Evolutionary conservation across 176 grass and related monocot genomes (phyloP), one percentile per base, ranked within the genome.

Genomic region (Chloris gayana): DNA sequence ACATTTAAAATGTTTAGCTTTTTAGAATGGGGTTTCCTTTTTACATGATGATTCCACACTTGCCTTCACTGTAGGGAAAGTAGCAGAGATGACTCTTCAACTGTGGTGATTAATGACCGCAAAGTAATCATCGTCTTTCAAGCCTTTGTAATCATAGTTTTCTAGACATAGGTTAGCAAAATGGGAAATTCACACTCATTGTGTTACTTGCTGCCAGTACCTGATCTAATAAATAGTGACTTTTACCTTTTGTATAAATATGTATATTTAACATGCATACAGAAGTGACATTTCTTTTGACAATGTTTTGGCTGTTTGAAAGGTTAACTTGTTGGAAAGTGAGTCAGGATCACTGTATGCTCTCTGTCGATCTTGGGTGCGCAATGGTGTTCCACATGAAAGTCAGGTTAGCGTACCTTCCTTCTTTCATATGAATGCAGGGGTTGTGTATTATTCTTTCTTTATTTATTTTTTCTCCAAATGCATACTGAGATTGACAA

Each of bases 281-380:
- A 39, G 34, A 37, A 75, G 19, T 78, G 31, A 78, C 53, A 72
- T 88, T 91, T 77, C 32, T 77, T 67, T 34, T 83, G 42, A 14
- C 31, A 56, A 64, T 77, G 3, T 59, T 59, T 59, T 77, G 24
- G 17, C 70, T 88, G 14, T 45, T 84, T 21, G 5, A 66, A 91
- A 91, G 89, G 89, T 91, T 56, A 84, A 87, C 4, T 26, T 88
- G 77, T 72, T 81, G 72, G 89, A 91, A 30, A 87, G 77, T 39
- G 82, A 85, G 41, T 88, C 82, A 46, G 77, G 81, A 72, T 91
- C 89, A 42, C 82, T 91, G 74, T 88, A 91, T 45, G 81, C 89
- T 74, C 89, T 91, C 18, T 91, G 89, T 74, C 78, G 89, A 78
- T 87, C 85, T 63, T 91, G 89, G 85, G 77, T 91, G 29, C 78